Conservation (phyloP, 1,284 basidiomycete genomes). For the Ustilago sp. region DNA sequence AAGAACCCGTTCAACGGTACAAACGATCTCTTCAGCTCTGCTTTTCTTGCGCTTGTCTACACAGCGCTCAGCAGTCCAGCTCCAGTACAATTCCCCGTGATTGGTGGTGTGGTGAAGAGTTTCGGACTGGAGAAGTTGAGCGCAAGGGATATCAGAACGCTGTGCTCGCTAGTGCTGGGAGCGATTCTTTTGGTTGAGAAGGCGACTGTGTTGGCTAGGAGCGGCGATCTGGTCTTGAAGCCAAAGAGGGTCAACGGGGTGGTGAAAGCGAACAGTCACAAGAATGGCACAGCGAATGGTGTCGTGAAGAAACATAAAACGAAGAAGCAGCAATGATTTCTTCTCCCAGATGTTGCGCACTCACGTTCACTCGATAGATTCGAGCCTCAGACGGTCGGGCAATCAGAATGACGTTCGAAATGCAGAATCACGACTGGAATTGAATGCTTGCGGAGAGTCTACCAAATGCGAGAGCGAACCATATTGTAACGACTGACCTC, state of each 20-base stretch:
- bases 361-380: neutral
- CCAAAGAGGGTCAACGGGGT: neutral
- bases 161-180: constrained; percentile 30
- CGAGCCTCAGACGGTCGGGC: neutral
- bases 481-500: constrained; percentile 67
- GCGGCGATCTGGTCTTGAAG: neutral
- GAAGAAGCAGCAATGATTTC: constrained; percentile 16
- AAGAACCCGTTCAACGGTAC: constrained; percentile 37
- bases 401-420: neutral
- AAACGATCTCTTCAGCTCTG: constrained; percentile 48
- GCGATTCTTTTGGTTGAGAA: constrained; percentile 29
- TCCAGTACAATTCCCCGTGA: neutral
- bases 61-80: constrained; percentile 15
- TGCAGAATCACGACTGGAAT: neutral
- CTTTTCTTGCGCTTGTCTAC: constrained; percentile 31
- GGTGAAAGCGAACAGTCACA: neutral
- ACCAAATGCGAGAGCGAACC: constrained; percentile 66
- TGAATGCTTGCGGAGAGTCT: neutral
- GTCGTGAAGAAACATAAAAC: constrained; percentile 14
- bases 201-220: constrained; percentile 14
- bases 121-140: constrained; percentile 12
- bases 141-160: constrained; percentile 17
- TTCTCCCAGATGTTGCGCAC: neutral
- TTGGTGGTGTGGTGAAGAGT: neutral
- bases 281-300: constrained; percentile 14